Conservation (phyloP, 2,329 filamentous ascomycete species). For the Plectosphaerella plurivora region DNA sequence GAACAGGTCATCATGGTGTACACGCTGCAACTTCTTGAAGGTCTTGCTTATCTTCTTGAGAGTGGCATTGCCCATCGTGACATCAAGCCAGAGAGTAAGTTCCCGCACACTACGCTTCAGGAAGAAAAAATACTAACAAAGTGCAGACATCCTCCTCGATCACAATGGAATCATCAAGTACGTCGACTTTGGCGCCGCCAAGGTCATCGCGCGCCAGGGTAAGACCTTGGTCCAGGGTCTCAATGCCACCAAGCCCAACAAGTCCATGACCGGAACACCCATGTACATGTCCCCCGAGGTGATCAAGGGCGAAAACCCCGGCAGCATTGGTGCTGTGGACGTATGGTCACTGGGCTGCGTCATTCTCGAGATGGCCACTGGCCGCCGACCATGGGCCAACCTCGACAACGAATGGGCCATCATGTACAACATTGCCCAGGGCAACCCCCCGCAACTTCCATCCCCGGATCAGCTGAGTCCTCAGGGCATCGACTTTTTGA, state of each 20-base stretch:
- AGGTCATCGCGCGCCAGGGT: slow-evolving; percentile 91
- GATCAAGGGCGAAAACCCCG: slow-evolving; percentile 81
- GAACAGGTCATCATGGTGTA: slow-evolving; percentile 98
- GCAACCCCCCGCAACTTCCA: slow-evolving; percentile 85
- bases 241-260: slow-evolving; percentile 62
- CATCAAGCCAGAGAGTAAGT: slow-evolving; percentile 93
- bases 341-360: slow-evolving; percentile 97
- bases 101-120: background rate
- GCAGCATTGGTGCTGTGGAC: slow-evolving; percentile 82
- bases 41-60: slow-evolving; percentile 89
- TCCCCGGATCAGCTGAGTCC: slow-evolving; percentile 77
- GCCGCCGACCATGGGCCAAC: slow-evolving; percentile 87
- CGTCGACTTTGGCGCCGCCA: slow-evolving; percentile 96
- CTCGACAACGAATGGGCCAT: slow-evolving; percentile 99
- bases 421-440: slow-evolving; percentile 99
- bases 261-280: slow-evolving; percentile 94
- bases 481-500: slow-evolving; percentile 81
- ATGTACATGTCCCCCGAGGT: slow-evolving; percentile 99
- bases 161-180: slow-evolving; percentile 99
- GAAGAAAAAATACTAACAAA: slow-evolving; percentile 11
- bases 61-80: slow-evolving; percentile 91
- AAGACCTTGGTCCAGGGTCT: slow-evolving; percentile 72
- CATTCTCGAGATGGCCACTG: slow-evolving; percentile 95
- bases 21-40: slow-evolving; percentile 87
- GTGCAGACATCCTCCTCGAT: slow-evolving; percentile 82